phyloP scores from a whole-genome alignment of 108 stramenopile genomes.

The Bacterosira constricta region DNA sequence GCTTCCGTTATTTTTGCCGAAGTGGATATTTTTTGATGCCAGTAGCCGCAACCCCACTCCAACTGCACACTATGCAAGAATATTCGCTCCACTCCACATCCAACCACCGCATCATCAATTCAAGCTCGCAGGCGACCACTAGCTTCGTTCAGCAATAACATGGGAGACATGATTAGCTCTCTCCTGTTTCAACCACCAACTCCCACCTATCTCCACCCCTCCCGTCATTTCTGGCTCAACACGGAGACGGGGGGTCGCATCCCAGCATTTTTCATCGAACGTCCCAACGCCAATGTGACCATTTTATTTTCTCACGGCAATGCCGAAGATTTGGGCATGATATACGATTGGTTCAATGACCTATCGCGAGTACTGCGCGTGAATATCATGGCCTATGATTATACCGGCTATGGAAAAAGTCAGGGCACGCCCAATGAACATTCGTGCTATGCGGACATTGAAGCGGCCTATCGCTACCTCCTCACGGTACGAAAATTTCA shows the following conservation, averaged over 20 bases:
- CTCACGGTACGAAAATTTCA: conserved; percentile 68
- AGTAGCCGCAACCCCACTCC: no score
- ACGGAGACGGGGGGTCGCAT: conserved; percentile 71
- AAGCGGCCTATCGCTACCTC: conserved; percentile 92
- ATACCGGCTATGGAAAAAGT: conserved; percentile 91
- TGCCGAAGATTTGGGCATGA: conserved; percentile 94
- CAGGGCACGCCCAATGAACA: conserved; percentile 77
- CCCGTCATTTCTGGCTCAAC: conserved; percentile 88
- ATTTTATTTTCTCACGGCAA: conserved; percentile 94
- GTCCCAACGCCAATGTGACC: conserved; percentile 82
- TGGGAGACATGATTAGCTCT: conserved; percentile 88
- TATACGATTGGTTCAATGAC: conserved; percentile 94
- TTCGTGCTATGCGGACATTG: conserved; percentile 91
- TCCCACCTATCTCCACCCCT: conserved; percentile 88
- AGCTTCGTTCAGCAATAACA: conserved; percentile 24
- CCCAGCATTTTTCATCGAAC: conserved; percentile 89
- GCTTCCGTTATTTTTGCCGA: no score
- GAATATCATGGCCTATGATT: conserved; percentile 97
- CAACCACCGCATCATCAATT: no score
- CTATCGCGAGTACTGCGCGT: conserved; percentile 85
- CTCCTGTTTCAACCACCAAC: conserved; percentile 91
- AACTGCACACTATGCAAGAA: no score
- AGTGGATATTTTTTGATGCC: no score
- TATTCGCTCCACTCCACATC: no score
- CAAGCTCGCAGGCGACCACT: no score